Evolutionary conservation across 352 stramenopile genomes (phyloP).

Genomic region (Aphanomyces astaci): DNA sequence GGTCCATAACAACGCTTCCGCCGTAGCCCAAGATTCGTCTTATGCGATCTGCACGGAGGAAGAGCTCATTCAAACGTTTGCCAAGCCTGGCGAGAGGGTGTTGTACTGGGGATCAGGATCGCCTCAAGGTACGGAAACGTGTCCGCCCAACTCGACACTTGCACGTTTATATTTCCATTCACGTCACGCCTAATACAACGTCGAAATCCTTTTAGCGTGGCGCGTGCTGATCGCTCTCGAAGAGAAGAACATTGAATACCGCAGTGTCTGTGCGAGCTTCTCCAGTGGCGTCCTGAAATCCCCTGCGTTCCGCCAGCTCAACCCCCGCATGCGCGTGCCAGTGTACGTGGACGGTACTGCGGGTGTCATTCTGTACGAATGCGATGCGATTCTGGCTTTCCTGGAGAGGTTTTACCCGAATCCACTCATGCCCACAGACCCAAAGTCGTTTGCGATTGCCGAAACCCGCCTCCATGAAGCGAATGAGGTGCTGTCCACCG

Average conservation of each 20-base stretch:
- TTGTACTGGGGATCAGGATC: slow-evolving; percentile 79
- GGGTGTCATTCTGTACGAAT: slow-evolving; percentile 59
- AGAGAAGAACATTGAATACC: slow-evolving; percentile 68
- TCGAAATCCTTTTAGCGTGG: slow-evolving; percentile 39
- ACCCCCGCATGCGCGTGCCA: slow-evolving; percentile 73
- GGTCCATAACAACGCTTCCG: not conserved
- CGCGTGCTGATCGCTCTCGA: slow-evolving; percentile 74
- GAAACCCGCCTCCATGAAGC: slow-evolving; percentile 73
- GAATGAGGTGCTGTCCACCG: slow-evolving; percentile 77
- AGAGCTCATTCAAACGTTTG: slow-evolving; percentile 18
- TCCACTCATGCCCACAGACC: slow-evolving; percentile 27
- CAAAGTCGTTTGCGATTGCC: slow-evolving; percentile 46
- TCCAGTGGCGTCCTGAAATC: slow-evolving; percentile 76
- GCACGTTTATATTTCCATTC: not conserved
- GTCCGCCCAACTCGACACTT: not conserved
- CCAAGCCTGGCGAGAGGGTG: slow-evolving; percentile 42
- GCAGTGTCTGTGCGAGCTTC: slow-evolving; percentile 76
- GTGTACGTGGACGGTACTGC: slow-evolving; percentile 51
- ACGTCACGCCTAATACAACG: not conserved
- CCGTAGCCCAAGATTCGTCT: not conserved
- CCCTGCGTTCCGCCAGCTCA: slow-evolving; percentile 62
- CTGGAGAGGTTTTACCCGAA: slow-evolving; percentile 57
- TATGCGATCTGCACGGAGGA: slow-evolving; percentile 20
- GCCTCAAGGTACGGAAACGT: slow-evolving; percentile 48
- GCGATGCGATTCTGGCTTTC: slow-evolving; percentile 68